phyloP scores from a whole-genome alignment of 2,329 filamentous ascomycete genomes.

The Myotisia sp. region DNA sequence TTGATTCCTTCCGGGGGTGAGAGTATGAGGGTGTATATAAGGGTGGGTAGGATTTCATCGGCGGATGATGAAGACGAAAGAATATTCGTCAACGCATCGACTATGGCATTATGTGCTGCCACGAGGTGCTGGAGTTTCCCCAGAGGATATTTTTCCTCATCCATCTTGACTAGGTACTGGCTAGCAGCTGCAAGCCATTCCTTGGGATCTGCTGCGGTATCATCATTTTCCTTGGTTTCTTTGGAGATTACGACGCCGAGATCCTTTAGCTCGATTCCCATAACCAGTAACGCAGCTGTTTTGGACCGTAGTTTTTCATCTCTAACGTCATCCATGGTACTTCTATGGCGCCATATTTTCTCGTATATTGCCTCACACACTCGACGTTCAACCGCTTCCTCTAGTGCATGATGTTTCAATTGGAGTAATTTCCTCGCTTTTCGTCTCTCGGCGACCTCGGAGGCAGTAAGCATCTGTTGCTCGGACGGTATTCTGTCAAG shows the following conservation, averaged over 20 bases:
- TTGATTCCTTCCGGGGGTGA: constrained; percentile 73
- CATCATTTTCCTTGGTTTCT: constrained; percentile 39
- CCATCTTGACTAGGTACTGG: constrained; percentile 63
- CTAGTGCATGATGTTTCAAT: constrained; percentile 58
- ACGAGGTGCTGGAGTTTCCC: constrained; percentile 85
- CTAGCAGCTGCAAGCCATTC: constrained; percentile 58
- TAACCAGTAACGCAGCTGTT: constrained; percentile 76
- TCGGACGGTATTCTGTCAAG: constrained; percentile 25
- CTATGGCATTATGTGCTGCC: constrained; percentile 80
- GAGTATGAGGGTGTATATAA: constrained; percentile 92
- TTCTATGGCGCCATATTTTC: constrained; percentile 80
- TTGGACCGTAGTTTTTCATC: constrained; percentile 92
- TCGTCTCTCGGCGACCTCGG: constrained; percentile 69
- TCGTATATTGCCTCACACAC: constrained; percentile 75
- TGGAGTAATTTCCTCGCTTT: constrained; percentile 65
- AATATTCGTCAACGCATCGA: constrained; percentile 60
- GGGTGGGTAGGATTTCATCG: constrained; percentile 89
- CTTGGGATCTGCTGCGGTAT: constrained; percentile 54
- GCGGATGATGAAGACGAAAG: constrained; percentile 69
- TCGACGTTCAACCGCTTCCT: constrained; percentile 81
- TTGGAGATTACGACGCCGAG: constrained; percentile 62
- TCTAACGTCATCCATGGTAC: constrained; percentile 82
- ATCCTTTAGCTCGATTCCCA: constrained; percentile 78
- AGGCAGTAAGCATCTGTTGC: constrained; percentile 81
- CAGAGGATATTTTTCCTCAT: constrained; percentile 70